Conservation (phyloP, 2,329 filamentous ascomycete genomes). For the Ilyonectria destructans region DNA sequence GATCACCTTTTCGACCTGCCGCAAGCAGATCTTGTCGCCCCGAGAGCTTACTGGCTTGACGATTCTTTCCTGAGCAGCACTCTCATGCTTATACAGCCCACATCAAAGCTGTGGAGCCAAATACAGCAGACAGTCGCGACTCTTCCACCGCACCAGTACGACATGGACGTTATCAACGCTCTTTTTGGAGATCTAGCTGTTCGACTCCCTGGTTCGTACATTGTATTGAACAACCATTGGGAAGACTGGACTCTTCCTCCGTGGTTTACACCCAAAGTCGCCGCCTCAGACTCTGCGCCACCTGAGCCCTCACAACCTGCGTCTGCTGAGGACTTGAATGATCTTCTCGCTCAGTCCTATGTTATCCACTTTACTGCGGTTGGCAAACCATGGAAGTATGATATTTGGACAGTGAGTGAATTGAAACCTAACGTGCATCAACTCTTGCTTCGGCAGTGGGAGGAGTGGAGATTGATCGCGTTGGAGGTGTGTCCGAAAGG, state of each 20-base stretch:
- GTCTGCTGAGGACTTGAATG: constrained; percentile 28
- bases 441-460: constrained; percentile 35
- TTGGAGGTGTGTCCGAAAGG: constrained; percentile 29
- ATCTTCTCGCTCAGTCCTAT: constrained; percentile 33
- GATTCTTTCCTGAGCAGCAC: constrained; percentile 37
- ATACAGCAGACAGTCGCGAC: constrained; percentile 26
- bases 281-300: not conserved
- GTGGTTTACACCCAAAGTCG: constrained; percentile 28
- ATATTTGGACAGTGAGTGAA: constrained; percentile 21
- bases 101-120: constrained; percentile 23
- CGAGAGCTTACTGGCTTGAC: constrained; percentile 37
- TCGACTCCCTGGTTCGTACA: constrained; percentile 29
- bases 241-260: constrained; percentile 37
- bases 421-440: constrained; percentile 29
- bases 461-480: constrained; percentile 33
- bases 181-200: constrained; percentile 19
- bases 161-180: constrained; percentile 42
- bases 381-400: constrained; percentile 37
- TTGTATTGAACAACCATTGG: constrained; percentile 40
- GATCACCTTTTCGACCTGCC: constrained; percentile 36
- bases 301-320: not conserved
- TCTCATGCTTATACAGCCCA: constrained; percentile 39
- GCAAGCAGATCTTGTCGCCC: constrained; percentile 23
- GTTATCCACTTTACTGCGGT: constrained; percentile 37
- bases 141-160: constrained; percentile 32